Evolutionary conservation across 1,139 yeast species (phyloP).

Genomic region (Kurtzmaniella natalensis): DNA sequence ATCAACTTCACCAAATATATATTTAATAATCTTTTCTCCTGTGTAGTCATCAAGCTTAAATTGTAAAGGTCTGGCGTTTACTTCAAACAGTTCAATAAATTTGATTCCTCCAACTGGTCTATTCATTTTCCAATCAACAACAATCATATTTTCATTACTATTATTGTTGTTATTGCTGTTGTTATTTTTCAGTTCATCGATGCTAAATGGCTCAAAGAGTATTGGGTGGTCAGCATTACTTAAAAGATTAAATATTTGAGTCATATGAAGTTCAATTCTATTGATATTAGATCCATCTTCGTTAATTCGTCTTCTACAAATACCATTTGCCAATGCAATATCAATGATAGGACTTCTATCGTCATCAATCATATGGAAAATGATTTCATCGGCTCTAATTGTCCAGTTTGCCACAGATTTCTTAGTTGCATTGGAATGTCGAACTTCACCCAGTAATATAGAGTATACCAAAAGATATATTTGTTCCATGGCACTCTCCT

Average conservation of each 20-base stretch:
- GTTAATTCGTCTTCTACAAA: constrained; percentile 43
- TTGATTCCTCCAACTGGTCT: constrained; percentile 67
- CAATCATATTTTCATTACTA: constrained; percentile 27
- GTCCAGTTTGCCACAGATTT: constrained; percentile 47
- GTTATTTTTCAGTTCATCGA: too few species aligned
- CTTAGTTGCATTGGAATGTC: constrained; percentile 10
- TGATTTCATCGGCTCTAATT: constrained; percentile 50
- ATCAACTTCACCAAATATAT: constrained; percentile 47
- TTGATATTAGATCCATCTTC: constrained; percentile 43
- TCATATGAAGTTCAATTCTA: constrained; percentile 39
- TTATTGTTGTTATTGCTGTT: constrained; percentile 14
- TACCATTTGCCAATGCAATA: constrained; percentile 35
- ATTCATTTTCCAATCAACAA: constrained; percentile 60
- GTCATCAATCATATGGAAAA: constrained; percentile 41
- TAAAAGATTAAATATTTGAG: constrained; percentile 39
- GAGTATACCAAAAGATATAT: constrained; percentile 37
- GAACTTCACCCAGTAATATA: constrained; percentile 30
- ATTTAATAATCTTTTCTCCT: constrained; percentile 51
- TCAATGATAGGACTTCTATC: constrained; percentile 40
- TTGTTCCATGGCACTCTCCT: constrained; percentile 28
- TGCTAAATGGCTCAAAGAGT: constrained; percentile 31
- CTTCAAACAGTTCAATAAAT: constrained; percentile 50
- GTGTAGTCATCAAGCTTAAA: constrained; percentile 59
- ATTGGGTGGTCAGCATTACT: constrained; percentile 30
- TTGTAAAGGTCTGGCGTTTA: constrained; percentile 51